A percentile compares a stretch with the other conserved stretches of the same genome.
phyloP scores from a whole-genome alignment of 2,329 filamentous ascomycete genomes.

The Sporothrix schenckii region DNA sequence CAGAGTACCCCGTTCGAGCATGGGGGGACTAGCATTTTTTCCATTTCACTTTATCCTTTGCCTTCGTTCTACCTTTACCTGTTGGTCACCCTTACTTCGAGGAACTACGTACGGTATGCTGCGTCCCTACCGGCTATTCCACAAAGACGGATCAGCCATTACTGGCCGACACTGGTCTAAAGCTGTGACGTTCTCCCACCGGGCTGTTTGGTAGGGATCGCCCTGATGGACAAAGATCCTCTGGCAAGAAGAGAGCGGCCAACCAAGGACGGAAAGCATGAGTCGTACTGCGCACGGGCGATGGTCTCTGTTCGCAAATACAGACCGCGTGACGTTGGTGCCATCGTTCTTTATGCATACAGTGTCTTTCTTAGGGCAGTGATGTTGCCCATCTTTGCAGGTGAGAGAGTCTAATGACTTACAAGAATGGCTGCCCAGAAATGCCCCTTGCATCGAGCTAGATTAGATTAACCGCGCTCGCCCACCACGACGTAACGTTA shows the following conservation, averaged over 20 bases:
- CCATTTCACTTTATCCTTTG: not conserved
- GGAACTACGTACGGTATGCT: not conserved
- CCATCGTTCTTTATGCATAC: slow-evolving; percentile 6
- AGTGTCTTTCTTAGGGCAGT: not conserved
- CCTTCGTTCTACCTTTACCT: not conserved
- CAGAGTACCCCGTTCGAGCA: not conserved
- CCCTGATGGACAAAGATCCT: slow-evolving; percentile 8
- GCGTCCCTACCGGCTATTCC: not conserved
- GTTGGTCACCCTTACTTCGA: not conserved
- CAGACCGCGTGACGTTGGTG: not conserved
- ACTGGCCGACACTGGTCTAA: not conserved
- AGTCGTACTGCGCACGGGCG: not conserved
- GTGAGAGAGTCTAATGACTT: not conserved
- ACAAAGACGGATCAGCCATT: not conserved
- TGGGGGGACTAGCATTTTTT: not conserved
- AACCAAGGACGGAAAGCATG: slow-evolving; percentile 1
- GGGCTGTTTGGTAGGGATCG: not conserved
- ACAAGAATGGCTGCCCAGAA: not conserved
- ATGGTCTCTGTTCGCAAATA: not conserved
- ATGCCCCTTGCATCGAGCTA: not conserved
- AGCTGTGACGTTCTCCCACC: not conserved
- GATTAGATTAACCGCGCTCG: slow-evolving; percentile 3
- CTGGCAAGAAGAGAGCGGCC: not conserved
- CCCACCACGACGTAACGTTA: not conserved
- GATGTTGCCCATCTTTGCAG: too few species aligned